phyloP scores from a whole-genome alignment of 495 filamentous ascomycete species.

The Poronia punctata region DNA sequence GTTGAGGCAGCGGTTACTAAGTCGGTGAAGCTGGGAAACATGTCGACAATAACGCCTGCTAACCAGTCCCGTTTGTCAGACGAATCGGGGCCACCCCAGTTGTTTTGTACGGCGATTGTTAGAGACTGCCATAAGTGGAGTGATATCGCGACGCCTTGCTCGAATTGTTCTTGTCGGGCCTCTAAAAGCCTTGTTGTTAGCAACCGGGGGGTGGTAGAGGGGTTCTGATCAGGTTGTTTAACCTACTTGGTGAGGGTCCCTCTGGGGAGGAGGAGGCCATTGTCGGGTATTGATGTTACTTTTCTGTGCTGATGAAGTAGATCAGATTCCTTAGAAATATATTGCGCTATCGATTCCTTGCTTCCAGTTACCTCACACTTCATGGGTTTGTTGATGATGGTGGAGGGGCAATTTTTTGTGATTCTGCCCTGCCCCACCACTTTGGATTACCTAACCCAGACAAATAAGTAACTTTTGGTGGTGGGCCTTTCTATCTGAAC shows the following conservation, averaged over 20 bases:
- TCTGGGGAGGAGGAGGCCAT: slow-evolving; percentile 14
- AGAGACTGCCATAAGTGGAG: slow-evolving; percentile 82
- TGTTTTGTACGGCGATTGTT: slow-evolving; percentile 74
- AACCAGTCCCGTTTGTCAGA: slow-evolving; percentile 94
- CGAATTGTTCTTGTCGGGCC: slow-evolving; percentile 67
- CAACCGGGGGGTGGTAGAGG: slow-evolving; percentile 2
- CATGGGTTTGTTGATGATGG: slow-evolving; percentile 2
- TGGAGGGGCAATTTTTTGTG: slow-evolving; percentile 22
- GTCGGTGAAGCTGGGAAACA: slow-evolving; percentile 49
- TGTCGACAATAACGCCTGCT: slow-evolving; percentile 78
- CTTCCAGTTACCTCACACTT: slow-evolving; percentile 3
- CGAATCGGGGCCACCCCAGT: slow-evolving; percentile 83
- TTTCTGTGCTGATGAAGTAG: too few relatives aligned
- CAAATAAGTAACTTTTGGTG: too few relatives aligned
- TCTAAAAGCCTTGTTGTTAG: slow-evolving; percentile 36
- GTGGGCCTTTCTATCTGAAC: too few relatives aligned
- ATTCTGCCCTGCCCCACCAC: slow-evolving; percentile 21
- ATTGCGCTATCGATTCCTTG: too few relatives aligned
- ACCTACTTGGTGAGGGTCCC: slow-evolving; percentile 22
- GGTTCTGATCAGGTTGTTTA: neutral
- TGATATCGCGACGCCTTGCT: slow-evolving; percentile 71
- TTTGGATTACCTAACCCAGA: neutral
- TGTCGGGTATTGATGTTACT: slow-evolving; percentile 1
- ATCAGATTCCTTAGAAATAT: too few relatives aligned
- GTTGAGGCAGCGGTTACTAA: slow-evolving; percentile 34